Base-by-base conservation (phyloP, 305 asterid species). In the Petunia hybrid region DNA sequence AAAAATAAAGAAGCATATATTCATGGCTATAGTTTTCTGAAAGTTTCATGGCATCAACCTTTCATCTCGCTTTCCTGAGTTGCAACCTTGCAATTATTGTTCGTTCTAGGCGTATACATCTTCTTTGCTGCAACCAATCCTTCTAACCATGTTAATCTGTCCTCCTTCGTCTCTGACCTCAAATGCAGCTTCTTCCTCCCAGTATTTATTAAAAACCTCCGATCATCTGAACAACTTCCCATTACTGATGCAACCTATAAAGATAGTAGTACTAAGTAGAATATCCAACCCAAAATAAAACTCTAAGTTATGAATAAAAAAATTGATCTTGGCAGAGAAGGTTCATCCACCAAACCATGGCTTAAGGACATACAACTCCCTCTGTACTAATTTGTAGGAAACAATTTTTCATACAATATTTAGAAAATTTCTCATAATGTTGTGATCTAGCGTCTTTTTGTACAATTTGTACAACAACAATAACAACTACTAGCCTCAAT, bases 151-250 rank as follows among this genome's bases (percentile, higher is more conserved):
- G 42, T 57, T 75, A 79, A 62, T 16, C 76, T 73, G 31, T 85
- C 87, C 9, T 82, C 83, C 42, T 69, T 68, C 2, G 81, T 73
- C 65, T 85, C 85, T 53, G 87, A 83, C 76, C 76, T 85, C 70
- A 85, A 59, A 59, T 81, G 85, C 80, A 85, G 85, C 61, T 56
- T 85, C 62, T 78, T 85, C 62, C 79, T 82, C 42, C 87, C 87
- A 35, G 81, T 79, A 76, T 76, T 78, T 14, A 85, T 64, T 14
- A 84, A 85, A 82, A 85, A 85, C 65, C 87, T 79, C 8, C 79
- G 56, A 40, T 82, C 85, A n/a, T 85, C 87, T 57, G 87, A 81
- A 45, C 73, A 55, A 65, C 83, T 85, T 59, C 83, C 87, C 41
- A 79, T 79, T 59, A 82, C 77, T 40, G 87, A 79, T 4, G 87